Conservation (phyloP, 768 basidiomycete genomes). For the Amylocystis lapponica region DNA sequence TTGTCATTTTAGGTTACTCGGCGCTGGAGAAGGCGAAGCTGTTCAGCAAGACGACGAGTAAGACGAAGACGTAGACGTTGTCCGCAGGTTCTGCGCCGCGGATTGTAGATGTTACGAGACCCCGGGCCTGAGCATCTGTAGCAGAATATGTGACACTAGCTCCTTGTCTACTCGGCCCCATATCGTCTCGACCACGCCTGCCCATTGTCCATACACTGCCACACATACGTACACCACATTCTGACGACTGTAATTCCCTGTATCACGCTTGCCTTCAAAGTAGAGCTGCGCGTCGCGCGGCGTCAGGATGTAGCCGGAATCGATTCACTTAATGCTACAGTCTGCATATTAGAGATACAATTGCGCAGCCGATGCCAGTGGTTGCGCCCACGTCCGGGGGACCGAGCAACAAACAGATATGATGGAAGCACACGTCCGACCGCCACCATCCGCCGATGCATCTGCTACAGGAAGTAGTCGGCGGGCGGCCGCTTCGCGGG, state of each 20-base stretch:
- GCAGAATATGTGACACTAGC: slow-evolving; percentile 2
- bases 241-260: too few relatives aligned
- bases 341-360: too few relatives aligned
- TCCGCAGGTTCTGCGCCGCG: too few relatives aligned
- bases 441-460: neutral
- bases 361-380: too few relatives aligned
- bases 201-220: too few relatives aligned
- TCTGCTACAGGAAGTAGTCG: slow-evolving; percentile 69
- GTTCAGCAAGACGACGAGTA: slow-evolving; percentile 77
- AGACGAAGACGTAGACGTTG: slow-evolving; percentile 51
- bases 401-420: neutral
- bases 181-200: too few relatives aligned
- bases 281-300: too few relatives aligned
- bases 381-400: neutral
- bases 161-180: too few relatives aligned
- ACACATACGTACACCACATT: too few relatives aligned
- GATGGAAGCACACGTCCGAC: neutral
- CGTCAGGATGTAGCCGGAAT: too few relatives aligned
- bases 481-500: slow-evolving; percentile 82
- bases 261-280: too few relatives aligned
- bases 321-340: too few relatives aligned
- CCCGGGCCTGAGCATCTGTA: neutral
- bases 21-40: slow-evolving; percentile 93
- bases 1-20: slow-evolving; percentile 57
- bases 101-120: neutral